phyloP scores from a whole-genome alignment of 768 basidiomycete genomes.

The Lactarius tabidus region DNA sequence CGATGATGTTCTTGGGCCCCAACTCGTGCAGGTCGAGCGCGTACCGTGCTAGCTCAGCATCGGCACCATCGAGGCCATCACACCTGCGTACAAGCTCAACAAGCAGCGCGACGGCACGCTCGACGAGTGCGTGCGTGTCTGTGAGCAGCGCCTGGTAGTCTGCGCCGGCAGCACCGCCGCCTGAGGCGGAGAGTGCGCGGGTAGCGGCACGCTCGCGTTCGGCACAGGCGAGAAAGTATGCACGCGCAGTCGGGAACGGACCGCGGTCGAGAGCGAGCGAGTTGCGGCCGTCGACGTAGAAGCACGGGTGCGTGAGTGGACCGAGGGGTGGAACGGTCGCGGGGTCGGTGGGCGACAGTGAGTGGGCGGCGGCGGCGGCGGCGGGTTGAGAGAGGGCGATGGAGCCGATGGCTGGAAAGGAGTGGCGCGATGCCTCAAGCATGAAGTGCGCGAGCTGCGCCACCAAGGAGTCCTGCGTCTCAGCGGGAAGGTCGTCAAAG shows the following conservation, averaged over 20 bases:
- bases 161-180: conserved; percentile 28
- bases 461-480: conserved; percentile 31
- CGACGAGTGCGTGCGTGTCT: conserved; percentile 31
- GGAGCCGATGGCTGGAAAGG: conserved; percentile 33
- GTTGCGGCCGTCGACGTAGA: conserved; percentile 32
- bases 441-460: conserved; percentile 32
- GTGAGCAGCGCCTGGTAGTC: conserved; percentile 33
- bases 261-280: conserved; percentile 34
- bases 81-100: conserved; percentile 31
- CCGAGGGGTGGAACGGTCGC: conserved; percentile 18
- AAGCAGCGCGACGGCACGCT: conserved; percentile 33
- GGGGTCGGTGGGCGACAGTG: conserved; percentile 1
- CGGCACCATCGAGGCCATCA: conserved; percentile 33
- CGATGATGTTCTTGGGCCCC: conserved; percentile 32
- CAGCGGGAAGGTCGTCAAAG: conserved; percentile 28
- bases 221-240: conserved; percentile 36
- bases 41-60: conserved; percentile 32
- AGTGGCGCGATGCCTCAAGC: conserved; percentile 30
- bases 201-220: conserved; percentile 35
- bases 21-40: conserved; percentile 33
- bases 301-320: conserved; percentile 28
- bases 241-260: conserved; percentile 31
- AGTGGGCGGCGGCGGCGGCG: background rate
- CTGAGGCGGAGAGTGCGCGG: conserved; percentile 33
- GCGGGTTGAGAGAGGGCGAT: conserved; percentile 18